Evolutionary conservation across 768 basidiomycete species (phyloP).

Genomic region (Panaeolus cyanescens): DNA sequence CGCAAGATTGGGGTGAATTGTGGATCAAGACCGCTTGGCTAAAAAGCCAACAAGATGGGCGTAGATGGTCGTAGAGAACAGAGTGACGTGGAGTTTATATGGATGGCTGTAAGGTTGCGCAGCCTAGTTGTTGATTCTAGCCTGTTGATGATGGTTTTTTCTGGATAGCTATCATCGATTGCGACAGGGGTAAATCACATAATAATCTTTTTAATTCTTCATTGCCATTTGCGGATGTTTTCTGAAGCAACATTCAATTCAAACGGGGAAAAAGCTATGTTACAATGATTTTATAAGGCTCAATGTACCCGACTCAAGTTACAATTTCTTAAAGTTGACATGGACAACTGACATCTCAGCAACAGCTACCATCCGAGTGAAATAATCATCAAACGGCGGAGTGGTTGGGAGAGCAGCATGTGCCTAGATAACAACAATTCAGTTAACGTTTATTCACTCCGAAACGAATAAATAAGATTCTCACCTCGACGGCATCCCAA

Average conservation of each 20-base stretch:
- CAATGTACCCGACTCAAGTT: too few species aligned
- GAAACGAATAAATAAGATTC: background rate
- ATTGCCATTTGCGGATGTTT: background rate
- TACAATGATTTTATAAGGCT: too few species aligned
- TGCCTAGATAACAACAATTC: background rate
- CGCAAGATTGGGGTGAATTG: background rate
- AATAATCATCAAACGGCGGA: background rate
- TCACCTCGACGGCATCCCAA: conserved; percentile 20
- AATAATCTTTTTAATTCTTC: background rate
- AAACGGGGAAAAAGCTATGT: too few species aligned
- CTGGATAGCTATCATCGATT: background rate
- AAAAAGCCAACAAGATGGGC: background rate
- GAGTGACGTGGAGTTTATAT: background rate
- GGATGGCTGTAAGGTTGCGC: background rate
- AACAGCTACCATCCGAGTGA: background rate
- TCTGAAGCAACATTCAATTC: too few species aligned
- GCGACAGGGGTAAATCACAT: background rate
- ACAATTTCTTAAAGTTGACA: conserved; percentile 1
- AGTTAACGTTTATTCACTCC: background rate
- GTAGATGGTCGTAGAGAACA: background rate
- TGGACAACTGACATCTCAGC: background rate
- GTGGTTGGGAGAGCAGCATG: background rate
- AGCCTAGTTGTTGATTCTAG: background rate
- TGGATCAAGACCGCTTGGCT: background rate
- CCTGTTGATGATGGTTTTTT: background rate